Evolutionary conservation across 805 yeast species (phyloP).

Genomic region (Wickerhamomyces xylosicus): DNA sequence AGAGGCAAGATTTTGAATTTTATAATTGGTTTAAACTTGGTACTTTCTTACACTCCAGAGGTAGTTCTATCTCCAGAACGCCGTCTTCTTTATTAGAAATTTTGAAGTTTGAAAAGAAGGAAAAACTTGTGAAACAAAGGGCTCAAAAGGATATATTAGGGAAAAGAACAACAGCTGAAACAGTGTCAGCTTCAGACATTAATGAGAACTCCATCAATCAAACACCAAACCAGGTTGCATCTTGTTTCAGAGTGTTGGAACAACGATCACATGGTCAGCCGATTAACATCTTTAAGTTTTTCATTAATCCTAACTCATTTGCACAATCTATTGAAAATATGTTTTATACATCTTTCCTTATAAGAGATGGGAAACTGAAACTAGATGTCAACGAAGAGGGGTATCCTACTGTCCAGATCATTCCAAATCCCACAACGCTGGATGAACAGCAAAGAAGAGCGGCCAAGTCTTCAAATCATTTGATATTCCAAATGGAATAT

Average conservation of each 20-base stretch:
- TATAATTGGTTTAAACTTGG: slow-evolving; percentile 57
- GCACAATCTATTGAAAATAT: slow-evolving; percentile 76
- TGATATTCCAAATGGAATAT: slow-evolving; percentile 63
- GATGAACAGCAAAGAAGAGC: slow-evolving; percentile 19
- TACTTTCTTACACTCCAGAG: slow-evolving; percentile 33
- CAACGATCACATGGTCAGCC: slow-evolving; percentile 24
- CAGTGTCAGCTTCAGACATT: slow-evolving; percentile 41
- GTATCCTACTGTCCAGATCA: slow-evolving; percentile 27
- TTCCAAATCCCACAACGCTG: slow-evolving; percentile 17
- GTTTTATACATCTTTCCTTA: slow-evolving; percentile 72
- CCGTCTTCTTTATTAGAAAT: slow-evolving; percentile 60
- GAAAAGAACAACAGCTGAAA: slow-evolving; percentile 40
- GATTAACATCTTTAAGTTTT: slow-evolving; percentile 52
- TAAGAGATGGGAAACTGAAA: slow-evolving; percentile 58
- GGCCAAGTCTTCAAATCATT: slow-evolving; percentile 37
- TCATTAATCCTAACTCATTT: slow-evolving; percentile 69
- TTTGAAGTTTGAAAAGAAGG: slow-evolving; percentile 46
- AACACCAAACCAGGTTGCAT: slow-evolving; percentile 54
- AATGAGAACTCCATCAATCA: slow-evolving; percentile 40
- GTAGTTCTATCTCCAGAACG: slow-evolving; percentile 20
- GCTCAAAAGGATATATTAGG: slow-evolving; percentile 33
- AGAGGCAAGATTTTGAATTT: slow-evolving; percentile 28
- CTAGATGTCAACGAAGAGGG: slow-evolving; percentile 43
- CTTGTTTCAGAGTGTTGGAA: slow-evolving; percentile 33
- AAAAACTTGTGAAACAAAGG: slow-evolving; percentile 23